Base-by-base conservation (phyloP, 441 rosid species). In the Erysimum cheiri region DNA sequence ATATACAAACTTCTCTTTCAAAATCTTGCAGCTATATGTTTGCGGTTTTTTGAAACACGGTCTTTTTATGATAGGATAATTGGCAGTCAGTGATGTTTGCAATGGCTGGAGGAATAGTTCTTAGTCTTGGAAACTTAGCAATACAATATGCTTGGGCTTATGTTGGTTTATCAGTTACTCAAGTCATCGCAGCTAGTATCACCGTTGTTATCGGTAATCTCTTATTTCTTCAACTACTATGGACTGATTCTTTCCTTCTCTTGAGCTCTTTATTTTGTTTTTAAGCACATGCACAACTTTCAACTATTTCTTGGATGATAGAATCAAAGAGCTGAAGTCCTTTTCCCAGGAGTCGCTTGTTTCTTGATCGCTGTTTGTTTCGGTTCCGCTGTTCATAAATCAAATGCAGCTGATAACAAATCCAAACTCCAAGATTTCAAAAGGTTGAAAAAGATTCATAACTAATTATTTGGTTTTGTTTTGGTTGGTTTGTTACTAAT, bases 51-150 rank as follows among this genome's bases (percentile, higher is more conserved):
- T 40, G 65, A 46, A 36, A 15, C 12, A 3, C 19, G 7, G 10
- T 12, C 24, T 54, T 50, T 26, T 71, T 17, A 56, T 54, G 49
- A 72, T 78, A 90, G 98, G 90, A 86, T 40, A 93, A 93, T 73
- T 89, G 96, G 94, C 89, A 91, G 32, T 87, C 89, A 2, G 86
- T 88, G 64, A 62, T 89, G 87, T 93, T 91, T 77, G 98, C 98
- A 52, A 80, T 87, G 88, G 89, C 73, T 14, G 91, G 96, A 44
- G 97, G 96, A 37, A 24, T 86, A 32, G 83, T 84, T 64, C 91
- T 91, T 37, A 84, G 92, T 81, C 69, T 91, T 4, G 98, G 97
- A 39, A 93, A 88, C 76, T 76, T 93, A 31, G 70, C 89, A 37
- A 82, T 94, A 24, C 97, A 88, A 70, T 91, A 93, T 76, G 96